Percentiles rank a stretch among this genome's conserved stretches.
phyloP scores from a whole-genome alignment of 83 land plant genomes.

The Thuja plicata region DNA sequence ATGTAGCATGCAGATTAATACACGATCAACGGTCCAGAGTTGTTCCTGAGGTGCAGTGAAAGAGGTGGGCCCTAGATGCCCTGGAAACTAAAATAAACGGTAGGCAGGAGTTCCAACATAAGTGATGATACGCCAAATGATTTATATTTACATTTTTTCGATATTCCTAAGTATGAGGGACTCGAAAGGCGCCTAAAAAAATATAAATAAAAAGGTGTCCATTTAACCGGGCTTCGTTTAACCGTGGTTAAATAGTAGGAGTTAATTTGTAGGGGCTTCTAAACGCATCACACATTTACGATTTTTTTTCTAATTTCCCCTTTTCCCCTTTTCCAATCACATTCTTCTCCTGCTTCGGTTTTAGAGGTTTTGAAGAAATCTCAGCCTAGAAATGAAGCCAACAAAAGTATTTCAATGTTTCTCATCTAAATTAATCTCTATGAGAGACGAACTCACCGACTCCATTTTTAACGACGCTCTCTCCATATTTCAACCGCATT shows the following conservation, averaged over 20 bases:
- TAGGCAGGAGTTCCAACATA: too few species aligned
- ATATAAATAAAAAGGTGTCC: neutral
- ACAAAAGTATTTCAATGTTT: neutral
- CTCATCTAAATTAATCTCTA: neutral
- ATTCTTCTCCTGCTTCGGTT: neutral
- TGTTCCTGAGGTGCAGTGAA: neutral
- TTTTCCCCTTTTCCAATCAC: neutral
- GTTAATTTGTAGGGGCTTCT: too few species aligned
- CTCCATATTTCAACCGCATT: neutral
- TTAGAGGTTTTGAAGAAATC: neutral
- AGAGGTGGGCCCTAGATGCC: neutral
- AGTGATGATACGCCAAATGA: neutral
- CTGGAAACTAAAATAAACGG: neutral
- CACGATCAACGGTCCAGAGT: neutral
- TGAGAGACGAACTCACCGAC: neutral
- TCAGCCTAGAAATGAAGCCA: neutral
- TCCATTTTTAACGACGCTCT: neutral
- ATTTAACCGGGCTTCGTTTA: neutral
- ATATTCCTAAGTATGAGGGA: neutral
- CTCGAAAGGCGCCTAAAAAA: neutral
- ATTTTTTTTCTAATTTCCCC: too few species aligned
- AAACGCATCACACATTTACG: neutral
- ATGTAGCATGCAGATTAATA: neutral
- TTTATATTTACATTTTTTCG: neutral
- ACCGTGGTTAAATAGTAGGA: neutral